Evolutionary conservation across 176 grass and related monocot species (phyloP).

Genomic region (Rhynchospora pubera): DNA sequence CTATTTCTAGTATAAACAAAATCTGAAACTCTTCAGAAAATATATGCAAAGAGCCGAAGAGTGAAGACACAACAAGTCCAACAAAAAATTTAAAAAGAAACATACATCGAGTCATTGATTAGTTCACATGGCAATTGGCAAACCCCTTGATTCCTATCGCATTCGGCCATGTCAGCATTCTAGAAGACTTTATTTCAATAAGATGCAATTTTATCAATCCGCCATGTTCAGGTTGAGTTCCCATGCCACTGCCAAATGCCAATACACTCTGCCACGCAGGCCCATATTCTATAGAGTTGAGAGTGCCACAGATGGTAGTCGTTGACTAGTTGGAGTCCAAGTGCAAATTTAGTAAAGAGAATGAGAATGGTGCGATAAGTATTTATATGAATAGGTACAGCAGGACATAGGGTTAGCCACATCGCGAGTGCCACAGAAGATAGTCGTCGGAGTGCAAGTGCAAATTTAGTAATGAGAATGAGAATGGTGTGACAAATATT

Average conservation of each 20-base stretch:
- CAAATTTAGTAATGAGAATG: constrained; percentile 3
- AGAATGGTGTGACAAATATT: background rate
- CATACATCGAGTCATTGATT: no score
- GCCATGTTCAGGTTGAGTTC: no score
- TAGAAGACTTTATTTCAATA: no score
- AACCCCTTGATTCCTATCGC: no score
- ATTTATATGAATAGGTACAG: background rate
- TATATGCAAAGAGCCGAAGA: background rate
- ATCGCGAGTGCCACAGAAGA: background rate
- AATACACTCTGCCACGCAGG: no score
- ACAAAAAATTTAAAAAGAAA: background rate
- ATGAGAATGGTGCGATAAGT: background rate
- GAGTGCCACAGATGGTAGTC: background rate
- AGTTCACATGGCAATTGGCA: no score
- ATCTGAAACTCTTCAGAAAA: background rate
- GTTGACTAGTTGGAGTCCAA: background rate
- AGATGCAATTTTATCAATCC: background rate
- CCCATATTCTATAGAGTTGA: no score
- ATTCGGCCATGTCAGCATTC: no score
- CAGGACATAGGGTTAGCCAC: background rate
- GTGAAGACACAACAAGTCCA: background rate
- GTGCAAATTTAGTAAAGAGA: background rate
- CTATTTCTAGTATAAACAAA: background rate
- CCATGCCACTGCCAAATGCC: no score
- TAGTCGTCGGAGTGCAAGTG: background rate